Base-by-base conservation (phyloP, 2,329 filamentous ascomycete species). In the Paecilomyces sp. region DNA sequence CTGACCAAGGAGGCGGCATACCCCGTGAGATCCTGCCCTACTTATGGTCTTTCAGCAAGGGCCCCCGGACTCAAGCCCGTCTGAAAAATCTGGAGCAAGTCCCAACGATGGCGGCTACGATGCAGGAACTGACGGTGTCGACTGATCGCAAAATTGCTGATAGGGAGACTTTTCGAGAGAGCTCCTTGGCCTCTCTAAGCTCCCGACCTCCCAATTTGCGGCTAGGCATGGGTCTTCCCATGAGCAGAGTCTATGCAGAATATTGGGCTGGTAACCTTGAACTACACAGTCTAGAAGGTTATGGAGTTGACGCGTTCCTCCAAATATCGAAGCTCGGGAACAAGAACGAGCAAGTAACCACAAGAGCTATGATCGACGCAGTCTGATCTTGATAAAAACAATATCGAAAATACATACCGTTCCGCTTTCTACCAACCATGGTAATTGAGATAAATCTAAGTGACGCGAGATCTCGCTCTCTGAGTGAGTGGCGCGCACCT, bases 241-340 rank as follows among this genome's bases (percentile, higher is more conserved):
- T 99, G 77, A 96, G 92, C 68, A 85, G 91, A 62, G 90, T 97
- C 2, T 99, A 97, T 74, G 92, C 93, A 30, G 93, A 97, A 75
- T 97, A 97, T 75, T 99, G 94, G 94, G 94, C 94, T 2, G 94
- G 94, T 25, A 94, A 85, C 67, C 79, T 99, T 8, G 90, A 96
- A 68, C 76, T 97, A 60, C 93, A 97, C 72, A 97, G 90, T 69
- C 79, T 99, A 7, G 93, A 97, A 71, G 95, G 94, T 0, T 97
- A 97, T 72, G 94, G 94, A 13, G 91, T 95, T 6, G 94, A 99
- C 77, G 92, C 90, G 0, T 99, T 99, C 70, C 77, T 99, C 63
- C 92, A 97, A 72, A 96, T 99, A 61, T 96, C 91, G 4, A 95
- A 96, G 73, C 81, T 99, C 60, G 94, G 94, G 22, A 99, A 99